phyloP scores from a whole-genome alignment of 164 flowering plant genomes.

The Cinnamomum chago region DNA sequence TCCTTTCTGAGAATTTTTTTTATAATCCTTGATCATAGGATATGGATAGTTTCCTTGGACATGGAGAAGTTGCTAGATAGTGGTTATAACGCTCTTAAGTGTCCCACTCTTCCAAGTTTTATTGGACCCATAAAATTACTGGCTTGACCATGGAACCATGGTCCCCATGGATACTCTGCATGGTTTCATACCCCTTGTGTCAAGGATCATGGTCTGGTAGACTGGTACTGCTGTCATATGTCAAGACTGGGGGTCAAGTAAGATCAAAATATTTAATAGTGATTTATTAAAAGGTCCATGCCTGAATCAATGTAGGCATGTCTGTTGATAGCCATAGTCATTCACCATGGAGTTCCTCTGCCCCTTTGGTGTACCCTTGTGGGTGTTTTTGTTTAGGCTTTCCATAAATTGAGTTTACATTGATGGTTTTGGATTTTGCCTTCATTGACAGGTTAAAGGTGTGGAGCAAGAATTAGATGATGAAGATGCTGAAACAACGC shows the following conservation, averaged over 20 bases:
- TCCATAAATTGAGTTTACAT: background rate
- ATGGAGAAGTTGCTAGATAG: no score
- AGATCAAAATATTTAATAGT: background rate
- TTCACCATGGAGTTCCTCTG: background rate
- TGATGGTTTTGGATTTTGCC: background rate
- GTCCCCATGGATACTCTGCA: no score
- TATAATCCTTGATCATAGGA: no score
- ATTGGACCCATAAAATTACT: no score
- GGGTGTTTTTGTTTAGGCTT: background rate
- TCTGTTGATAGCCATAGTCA: background rate
- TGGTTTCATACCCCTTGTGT: no score
- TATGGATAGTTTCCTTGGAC: no score
- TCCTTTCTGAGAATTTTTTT: no score
- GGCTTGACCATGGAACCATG: no score
- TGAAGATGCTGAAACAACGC: constrained; percentile 42
- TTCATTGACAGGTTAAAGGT: constrained; percentile 55
- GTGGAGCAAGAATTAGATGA: constrained; percentile 80
- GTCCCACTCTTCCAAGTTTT: no score
- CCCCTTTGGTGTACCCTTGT: background rate
- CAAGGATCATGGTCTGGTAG: background rate
- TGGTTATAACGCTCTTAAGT: no score
- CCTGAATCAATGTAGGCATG: background rate
- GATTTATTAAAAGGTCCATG: background rate
- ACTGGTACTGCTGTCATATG: no score
- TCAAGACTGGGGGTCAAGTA: background rate